A percentile compares a stretch with the other conserved stretches of the same genome.
These are phyloP conservation scores for Marasmius oreades DNA, from an alignment of 1,284 basidiomycete genomes.

Conservation along the genomic window DNA sequence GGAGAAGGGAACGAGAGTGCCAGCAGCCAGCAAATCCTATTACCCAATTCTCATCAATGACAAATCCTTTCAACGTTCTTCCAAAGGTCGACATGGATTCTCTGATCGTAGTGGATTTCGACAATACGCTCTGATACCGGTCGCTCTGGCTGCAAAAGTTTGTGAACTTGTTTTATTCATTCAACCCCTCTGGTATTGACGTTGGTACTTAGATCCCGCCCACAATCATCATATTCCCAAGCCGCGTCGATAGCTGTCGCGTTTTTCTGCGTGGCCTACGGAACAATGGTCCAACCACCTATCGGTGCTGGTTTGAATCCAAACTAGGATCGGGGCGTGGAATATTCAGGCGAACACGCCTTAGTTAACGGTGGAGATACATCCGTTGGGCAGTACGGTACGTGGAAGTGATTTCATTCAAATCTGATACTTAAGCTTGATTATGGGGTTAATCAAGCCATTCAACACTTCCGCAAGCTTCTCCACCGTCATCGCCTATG, in stretches of 20 bases:
- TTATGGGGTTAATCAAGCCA: background rate
- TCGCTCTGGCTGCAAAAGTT: constrained; percentile 41
- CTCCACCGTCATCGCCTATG: constrained; percentile 4
- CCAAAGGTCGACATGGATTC: constrained; percentile 32
- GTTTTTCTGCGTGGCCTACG: background rate
- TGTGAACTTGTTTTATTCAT: background rate
- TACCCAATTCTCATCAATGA: background rate
- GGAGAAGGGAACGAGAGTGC: constrained; percentile 54
- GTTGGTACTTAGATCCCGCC: constrained; percentile 29
- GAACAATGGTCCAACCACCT: background rate
- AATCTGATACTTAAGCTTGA: background rate
- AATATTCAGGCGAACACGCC: background rate
- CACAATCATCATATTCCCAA: constrained; percentile 29
- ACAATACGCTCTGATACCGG: constrained; percentile 41
- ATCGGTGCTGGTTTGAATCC: constrained; percentile 1
- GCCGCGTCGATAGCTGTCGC: constrained; percentile 3
- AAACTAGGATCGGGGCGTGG: background rate
- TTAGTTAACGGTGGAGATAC: constrained; percentile 6
- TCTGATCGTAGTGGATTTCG: constrained; percentile 40
- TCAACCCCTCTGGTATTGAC: no score
- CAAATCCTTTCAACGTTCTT: constrained; percentile 33
- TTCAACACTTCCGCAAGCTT: constrained; percentile 6
- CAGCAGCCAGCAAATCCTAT: background rate
- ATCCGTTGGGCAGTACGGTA: constrained; percentile 9
- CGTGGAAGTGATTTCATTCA: background rate